Conservation (phyloP, 306 rosid species). For the Quercus parvula region DNA sequence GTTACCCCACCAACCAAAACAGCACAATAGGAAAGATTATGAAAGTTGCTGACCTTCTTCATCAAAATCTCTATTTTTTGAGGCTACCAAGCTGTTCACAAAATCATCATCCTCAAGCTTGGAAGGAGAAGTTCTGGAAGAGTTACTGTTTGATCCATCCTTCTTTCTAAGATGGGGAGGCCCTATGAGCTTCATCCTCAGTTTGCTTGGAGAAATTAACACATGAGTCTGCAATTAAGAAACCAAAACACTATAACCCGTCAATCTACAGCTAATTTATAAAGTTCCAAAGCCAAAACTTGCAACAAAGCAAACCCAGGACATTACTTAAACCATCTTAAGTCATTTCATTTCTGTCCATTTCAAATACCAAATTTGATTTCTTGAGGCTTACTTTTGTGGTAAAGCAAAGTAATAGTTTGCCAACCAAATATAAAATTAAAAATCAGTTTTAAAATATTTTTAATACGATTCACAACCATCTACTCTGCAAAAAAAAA, state of each 20-base stretch:
- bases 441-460: too few relatives aligned
- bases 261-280: neutral
- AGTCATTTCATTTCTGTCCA: too few relatives aligned
- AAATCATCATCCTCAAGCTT: conserved; percentile 67
- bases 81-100: conserved; percentile 60
- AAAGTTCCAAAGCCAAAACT: neutral
- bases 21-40: neutral
- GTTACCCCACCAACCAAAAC: conserved; percentile 8
- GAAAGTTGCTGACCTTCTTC: conserved; percentile 59
- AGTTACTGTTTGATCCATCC: conserved; percentile 84
- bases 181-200: conserved; percentile 89
- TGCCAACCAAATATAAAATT: too few relatives aligned
- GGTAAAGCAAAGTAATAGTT: too few relatives aligned
- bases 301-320: neutral
- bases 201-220: conserved; percentile 80
- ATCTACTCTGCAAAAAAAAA: too few relatives aligned
- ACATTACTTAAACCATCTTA: conserved; percentile 9
- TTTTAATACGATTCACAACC: too few relatives aligned
- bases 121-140: conserved; percentile 93
- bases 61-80: conserved; percentile 43
- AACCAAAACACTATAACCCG: neutral
- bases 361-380: too few relatives aligned
- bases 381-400: too few relatives aligned
- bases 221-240: conserved; percentile 61
- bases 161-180: conserved; percentile 62